phyloP scores from a whole-genome alignment of 1,284 basidiomycete species.

The Puccinia polysora region DNA sequence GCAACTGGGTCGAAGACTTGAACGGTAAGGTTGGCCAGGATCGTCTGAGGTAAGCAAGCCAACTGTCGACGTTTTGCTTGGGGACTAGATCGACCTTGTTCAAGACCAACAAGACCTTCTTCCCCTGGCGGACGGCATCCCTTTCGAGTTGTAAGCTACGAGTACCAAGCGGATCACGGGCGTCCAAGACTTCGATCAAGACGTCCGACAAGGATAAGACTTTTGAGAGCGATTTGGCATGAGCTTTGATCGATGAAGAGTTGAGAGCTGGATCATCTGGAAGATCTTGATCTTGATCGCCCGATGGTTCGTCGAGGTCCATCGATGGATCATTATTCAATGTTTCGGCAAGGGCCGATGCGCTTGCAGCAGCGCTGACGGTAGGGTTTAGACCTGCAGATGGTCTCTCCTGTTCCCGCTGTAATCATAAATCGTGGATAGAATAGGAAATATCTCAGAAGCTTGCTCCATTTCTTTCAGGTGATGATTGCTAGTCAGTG shows the following conservation, averaged over 20 bases:
- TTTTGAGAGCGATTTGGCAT: constrained; percentile 65
- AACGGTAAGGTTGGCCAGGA: constrained; percentile 90
- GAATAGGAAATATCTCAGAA: background rate
- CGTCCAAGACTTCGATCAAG: constrained; percentile 80
- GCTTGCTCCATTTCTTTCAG: background rate
- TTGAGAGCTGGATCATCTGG: constrained; percentile 9
- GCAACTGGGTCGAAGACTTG: constrained; percentile 74
- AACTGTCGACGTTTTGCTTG: constrained; percentile 76
- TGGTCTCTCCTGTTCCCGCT: constrained; percentile 10
- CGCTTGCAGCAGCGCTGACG: constrained; percentile 22
- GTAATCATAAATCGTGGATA: background rate
- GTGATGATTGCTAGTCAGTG: background rate
- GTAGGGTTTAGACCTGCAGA: background rate
- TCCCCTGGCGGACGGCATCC: constrained; percentile 77
- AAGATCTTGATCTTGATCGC: constrained; percentile 1
- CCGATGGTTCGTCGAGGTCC: constrained; percentile 12
- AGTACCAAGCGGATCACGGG: constrained; percentile 84
- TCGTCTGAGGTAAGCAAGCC: constrained; percentile 84
- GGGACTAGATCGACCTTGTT: constrained; percentile 95
- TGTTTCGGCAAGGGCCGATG: constrained; percentile 17
- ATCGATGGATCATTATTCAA: constrained; percentile 10
- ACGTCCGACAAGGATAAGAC: constrained; percentile 92
- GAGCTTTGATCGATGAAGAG: constrained; percentile 50
- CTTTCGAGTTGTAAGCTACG: constrained; percentile 81
- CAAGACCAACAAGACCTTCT: constrained; percentile 79